These are phyloP conservation scores for Apiospora marii DNA, from an alignment of 2,329 filamentous ascomycete species.

Conservation along the genomic window DNA sequence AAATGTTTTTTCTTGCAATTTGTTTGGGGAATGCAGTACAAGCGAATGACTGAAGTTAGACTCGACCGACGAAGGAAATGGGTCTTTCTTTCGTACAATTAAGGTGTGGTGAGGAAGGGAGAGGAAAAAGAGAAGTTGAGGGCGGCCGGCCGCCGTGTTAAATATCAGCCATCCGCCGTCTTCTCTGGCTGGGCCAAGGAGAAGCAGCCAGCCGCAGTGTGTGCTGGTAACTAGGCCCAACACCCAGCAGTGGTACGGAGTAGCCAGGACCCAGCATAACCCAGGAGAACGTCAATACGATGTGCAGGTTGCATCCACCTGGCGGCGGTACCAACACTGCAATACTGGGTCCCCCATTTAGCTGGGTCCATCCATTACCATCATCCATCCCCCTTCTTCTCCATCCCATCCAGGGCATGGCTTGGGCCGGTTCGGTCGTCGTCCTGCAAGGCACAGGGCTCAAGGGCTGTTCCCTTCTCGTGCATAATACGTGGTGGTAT, in stretches of 20 bases:
- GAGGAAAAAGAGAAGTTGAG: background rate
- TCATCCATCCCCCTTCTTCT: background rate
- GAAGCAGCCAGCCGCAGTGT: background rate
- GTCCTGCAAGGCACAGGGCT: background rate
- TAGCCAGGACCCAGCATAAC: background rate
- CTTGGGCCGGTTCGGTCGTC: background rate
- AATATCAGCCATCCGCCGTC: background rate
- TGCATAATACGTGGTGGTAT: background rate
- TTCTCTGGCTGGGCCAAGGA: background rate
- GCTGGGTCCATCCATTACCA: slow-evolving; percentile 2
- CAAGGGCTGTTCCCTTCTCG: background rate
- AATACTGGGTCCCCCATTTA: slow-evolving; percentile 8
- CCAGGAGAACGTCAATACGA: slow-evolving; percentile 13
- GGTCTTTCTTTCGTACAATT: slow-evolving; percentile 25
- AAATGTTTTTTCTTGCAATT: background rate
- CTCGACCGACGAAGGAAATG: slow-evolving; percentile 27
- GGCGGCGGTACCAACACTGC: slow-evolving; percentile 5
- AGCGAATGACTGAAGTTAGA: slow-evolving; percentile 44
- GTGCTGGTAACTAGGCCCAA: background rate
- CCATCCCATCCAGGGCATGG: background rate
- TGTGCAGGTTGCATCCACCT: slow-evolving; percentile 5
- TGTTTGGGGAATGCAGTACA: slow-evolving; percentile 29
- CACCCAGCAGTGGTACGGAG: background rate
- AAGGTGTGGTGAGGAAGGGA: slow-evolving; percentile 29
- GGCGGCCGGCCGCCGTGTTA: background rate